Evolutionary conservation across 2,329 filamentous ascomycete species (phyloP).

Genomic region (Didymella exigua): DNA sequence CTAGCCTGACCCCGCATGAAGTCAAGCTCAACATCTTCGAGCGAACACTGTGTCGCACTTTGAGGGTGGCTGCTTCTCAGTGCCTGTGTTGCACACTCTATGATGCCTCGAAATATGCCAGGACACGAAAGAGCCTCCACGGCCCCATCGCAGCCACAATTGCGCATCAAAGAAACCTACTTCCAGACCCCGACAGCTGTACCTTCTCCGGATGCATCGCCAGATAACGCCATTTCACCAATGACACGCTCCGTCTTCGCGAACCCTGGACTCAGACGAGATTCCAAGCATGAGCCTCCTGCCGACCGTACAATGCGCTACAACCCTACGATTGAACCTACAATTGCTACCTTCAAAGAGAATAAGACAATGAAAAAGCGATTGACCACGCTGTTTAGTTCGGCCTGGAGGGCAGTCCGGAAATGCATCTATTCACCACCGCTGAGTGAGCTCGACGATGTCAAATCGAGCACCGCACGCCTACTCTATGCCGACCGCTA

Average conservation of each 20-base stretch:
- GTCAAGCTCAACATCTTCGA: neutral
- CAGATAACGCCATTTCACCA: neutral
- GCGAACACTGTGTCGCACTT: neutral
- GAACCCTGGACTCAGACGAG: neutral
- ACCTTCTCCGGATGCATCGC: neutral
- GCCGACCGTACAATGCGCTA: neutral
- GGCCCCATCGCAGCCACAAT: neutral
- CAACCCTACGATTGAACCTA: neutral
- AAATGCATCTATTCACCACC: neutral
- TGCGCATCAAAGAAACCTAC: neutral
- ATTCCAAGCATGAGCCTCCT: neutral
- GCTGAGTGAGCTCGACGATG: conserved; percentile 1
- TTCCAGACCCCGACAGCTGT: neutral
- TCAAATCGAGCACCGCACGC: neutral
- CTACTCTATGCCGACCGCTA: neutral
- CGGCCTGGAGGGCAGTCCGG: neutral
- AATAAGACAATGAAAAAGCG: neutral
- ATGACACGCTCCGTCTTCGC: neutral
- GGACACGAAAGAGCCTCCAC: neutral
- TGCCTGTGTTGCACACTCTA: neutral
- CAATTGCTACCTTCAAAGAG: neutral
- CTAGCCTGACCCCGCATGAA: neutral
- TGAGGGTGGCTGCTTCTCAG: neutral
- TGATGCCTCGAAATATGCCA: neutral
- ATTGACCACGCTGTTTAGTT: neutral